A percentile compares a stretch with the other conserved stretches of the same genome.
Evolutionary conservation across 306 rosid genomes (phyloP).

Genomic region (Hylodesmum podocarpum): DNA sequence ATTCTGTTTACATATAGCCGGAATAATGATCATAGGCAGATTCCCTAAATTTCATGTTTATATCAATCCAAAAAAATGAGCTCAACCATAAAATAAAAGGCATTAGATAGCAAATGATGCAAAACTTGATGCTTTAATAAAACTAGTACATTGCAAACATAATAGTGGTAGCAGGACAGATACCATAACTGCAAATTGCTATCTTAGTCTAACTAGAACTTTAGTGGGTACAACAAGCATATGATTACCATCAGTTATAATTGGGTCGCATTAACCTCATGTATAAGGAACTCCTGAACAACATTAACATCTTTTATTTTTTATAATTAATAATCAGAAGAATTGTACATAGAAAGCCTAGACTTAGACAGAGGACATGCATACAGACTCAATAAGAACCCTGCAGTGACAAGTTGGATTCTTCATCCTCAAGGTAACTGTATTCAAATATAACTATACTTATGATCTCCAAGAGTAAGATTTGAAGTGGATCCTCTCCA

Average conservation of each 20-base stretch:
- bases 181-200: no score
- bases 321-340: no score
- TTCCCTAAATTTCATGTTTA: constrained; percentile 53
- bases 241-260: no score
- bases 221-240: no score
- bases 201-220: neutral
- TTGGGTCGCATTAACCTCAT: no score
- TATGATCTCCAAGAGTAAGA: no score
- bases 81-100: neutral
- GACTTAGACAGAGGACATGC: neutral
- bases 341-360: no score
- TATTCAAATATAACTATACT: neutral
- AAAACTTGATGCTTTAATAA: neutral
- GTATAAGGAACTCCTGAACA: neutral
- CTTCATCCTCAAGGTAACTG: neutral
- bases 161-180: neutral
- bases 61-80: neutral
- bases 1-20: constrained; percentile 48
- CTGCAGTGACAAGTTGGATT: neutral
- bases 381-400: neutral
- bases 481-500: no score
- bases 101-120: neutral
- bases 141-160: neutral
- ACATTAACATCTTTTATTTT: neutral
- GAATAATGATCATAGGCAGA: constrained; percentile 46